Evolutionary conservation across 2,329 filamentous ascomycete genomes (phyloP), one percentile per base, ranked within the genome.

Genomic region (Rhytidhysteron rufulum): DNA sequence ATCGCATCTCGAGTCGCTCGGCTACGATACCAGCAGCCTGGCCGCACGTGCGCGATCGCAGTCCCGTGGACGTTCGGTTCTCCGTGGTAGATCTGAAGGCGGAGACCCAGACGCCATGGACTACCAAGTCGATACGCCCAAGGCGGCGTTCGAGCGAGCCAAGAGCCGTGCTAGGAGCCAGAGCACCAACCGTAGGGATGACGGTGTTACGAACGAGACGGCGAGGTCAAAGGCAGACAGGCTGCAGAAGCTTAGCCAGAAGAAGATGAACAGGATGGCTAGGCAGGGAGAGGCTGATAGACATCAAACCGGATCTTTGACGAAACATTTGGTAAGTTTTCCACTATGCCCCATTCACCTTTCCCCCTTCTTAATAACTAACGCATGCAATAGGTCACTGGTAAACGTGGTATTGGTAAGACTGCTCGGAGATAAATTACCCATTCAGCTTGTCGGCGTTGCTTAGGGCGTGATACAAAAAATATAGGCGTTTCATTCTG

Each of bases 211-310:
- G 43, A 79, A 86, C 60, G 78, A 81, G 49, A 68, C 64, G 39
- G 73, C 78, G 36, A 79, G 86, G 51, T 77, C 75, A 44, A 94
- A 91, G 79, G 89, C 88, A 27, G 90, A 95, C 68, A 83, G 85
- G 58, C 74, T 94, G 64, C 78, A 82, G 63, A 97, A 95, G 78
- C 72, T 98, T 63, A 78, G 83, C 58, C 94, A 98, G 83, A 89
- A 91, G 78, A 91, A 89, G 80, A 96, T 94, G 89, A 98, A 98
- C 75, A 82, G 91, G 51, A 93, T 94, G 85, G 93, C 93, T 32
- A 83, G 90, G 67, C 88, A 94, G 77, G 93, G 93, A 76, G 93
- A 98, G 74, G 90, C 85, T 47, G 93, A 98, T 77, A 82, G 94
- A 64, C 91, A 97, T 71, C 82, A 82, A 47, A 83, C 83, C 41